phyloP scores from a whole-genome alignment of 2,329 filamentous ascomycete genomes.

The Ceratocystis albifundus region DNA sequence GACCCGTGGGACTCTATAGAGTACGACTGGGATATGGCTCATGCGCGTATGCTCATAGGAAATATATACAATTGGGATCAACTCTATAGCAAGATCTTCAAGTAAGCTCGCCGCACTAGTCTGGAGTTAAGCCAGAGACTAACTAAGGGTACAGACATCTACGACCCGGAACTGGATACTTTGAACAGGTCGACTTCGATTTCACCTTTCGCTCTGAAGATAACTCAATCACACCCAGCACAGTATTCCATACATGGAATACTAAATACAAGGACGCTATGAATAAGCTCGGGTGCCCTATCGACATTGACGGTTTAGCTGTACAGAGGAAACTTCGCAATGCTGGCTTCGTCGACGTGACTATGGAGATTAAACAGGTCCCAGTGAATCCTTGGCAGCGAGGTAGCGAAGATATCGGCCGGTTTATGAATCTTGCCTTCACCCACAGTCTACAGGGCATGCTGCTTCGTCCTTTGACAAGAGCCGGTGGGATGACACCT shows the following conservation, averaged over 20 bases:
- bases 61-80: constrained; percentile 65
- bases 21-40: constrained; percentile 66
- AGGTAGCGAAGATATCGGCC: constrained; percentile 53
- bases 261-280: constrained; percentile 57
- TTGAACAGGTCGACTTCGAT: constrained; percentile 88
- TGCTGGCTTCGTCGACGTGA: constrained; percentile 70
- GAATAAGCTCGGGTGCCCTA: constrained; percentile 49
- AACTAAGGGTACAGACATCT: constrained; percentile 49
- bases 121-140: not conserved
- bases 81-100: constrained; percentile 59
- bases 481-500: constrained; percentile 35
- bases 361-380: constrained; percentile 54
- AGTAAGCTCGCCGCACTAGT: constrained; percentile 36
- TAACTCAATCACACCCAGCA: constrained; percentile 45
- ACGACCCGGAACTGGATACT: constrained; percentile 58
- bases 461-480: constrained; percentile 60
- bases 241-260: constrained; percentile 57
- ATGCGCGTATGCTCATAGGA: constrained; percentile 67
- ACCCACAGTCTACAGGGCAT: constrained; percentile 62
- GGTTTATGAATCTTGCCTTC: constrained; percentile 75
- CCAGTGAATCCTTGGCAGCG: constrained; percentile 66
- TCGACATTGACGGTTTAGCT: constrained; percentile 42
- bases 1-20: constrained; percentile 48
- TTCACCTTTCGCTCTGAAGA: constrained; percentile 63
- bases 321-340: constrained; percentile 43